Conservation (phyloP, 139 green algal species). For the Chlamydomonas applanata region DNA sequence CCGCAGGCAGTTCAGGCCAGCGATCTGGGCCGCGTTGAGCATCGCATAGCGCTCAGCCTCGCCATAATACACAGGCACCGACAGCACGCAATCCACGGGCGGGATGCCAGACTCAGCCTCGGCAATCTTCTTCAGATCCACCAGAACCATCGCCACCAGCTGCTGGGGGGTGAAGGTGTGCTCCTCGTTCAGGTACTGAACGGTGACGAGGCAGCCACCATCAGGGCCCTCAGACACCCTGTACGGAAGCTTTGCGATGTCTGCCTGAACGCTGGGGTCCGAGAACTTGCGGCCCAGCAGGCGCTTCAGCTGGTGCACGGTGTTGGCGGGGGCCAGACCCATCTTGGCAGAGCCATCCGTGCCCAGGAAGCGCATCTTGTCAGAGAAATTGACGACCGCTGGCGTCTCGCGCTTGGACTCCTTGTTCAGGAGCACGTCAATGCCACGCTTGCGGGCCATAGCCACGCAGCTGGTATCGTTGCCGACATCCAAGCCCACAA, state of each 20-base stretch:
- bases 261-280: slow-evolving; percentile 76
- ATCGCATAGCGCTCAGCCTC: slow-evolving; percentile 83
- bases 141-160: slow-evolving; percentile 89
- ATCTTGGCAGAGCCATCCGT: slow-evolving; percentile 71
- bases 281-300: slow-evolving; percentile 89
- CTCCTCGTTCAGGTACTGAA: slow-evolving; percentile 62
- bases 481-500: slow-evolving; percentile 92
- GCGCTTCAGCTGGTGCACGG: slow-evolving; percentile 89
- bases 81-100: slow-evolving; percentile 91
- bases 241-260: slow-evolving; percentile 76
- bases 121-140: slow-evolving; percentile 88
- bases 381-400: slow-evolving; percentile 82
- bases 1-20: slow-evolving; percentile 87
- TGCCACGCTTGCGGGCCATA: slow-evolving; percentile 84
- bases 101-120: slow-evolving; percentile 77
- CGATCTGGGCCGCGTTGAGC: slow-evolving; percentile 77
- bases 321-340: slow-evolving; percentile 92
- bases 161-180: slow-evolving; percentile 62
- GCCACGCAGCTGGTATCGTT: slow-evolving; percentile 84
- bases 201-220: slow-evolving; percentile 76
- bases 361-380: slow-evolving; percentile 84
- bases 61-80: slow-evolving; percentile 86
- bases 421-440: slow-evolving; percentile 95
- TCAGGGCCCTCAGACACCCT: slow-evolving; percentile 68
- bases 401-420: slow-evolving; percentile 93